Evolutionary conservation across 768 basidiomycete species (phyloP).

Genomic region (Macrolepiota dolichaula): DNA sequence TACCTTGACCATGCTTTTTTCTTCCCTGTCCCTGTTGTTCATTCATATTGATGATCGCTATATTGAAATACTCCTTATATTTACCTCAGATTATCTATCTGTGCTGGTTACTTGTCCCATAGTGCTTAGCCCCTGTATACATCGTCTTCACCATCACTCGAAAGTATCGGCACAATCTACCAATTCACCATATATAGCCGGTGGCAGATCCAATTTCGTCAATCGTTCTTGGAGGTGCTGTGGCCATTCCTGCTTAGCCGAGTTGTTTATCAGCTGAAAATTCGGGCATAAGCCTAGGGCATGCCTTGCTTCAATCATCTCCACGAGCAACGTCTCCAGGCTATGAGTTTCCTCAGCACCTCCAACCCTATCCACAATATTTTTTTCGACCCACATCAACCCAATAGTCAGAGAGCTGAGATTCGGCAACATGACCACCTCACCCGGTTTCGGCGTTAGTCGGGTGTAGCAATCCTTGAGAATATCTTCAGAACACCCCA

Average conservation of each 20-base stretch:
- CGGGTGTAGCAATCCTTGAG: too few species aligned
- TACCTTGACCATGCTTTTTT: not conserved
- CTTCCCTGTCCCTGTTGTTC: not conserved
- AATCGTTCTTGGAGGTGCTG: not conserved
- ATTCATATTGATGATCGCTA: not conserved
- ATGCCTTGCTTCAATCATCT: not conserved
- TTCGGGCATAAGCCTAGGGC: not conserved
- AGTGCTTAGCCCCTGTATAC: conserved; percentile 7
- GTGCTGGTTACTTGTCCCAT: conserved; percentile 9
- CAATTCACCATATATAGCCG: not conserved
- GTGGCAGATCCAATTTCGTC: not conserved
- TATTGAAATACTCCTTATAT: not conserved
- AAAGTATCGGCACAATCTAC: too few species aligned
- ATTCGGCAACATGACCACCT: not conserved
- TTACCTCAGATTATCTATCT: conserved; percentile 7
- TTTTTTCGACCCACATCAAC: not conserved
- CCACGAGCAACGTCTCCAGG: not conserved
- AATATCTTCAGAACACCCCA: not conserved
- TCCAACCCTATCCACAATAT: not conserved
- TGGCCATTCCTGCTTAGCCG: not conserved
- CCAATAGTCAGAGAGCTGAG: not conserved
- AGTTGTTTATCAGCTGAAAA: not conserved
- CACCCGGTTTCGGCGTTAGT: not conserved
- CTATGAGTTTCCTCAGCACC: not conserved
- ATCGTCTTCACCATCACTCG: not conserved